Evolutionary conservation across 345 rosid species (phyloP).

Genomic region (Rubroshorea leprosula): DNA sequence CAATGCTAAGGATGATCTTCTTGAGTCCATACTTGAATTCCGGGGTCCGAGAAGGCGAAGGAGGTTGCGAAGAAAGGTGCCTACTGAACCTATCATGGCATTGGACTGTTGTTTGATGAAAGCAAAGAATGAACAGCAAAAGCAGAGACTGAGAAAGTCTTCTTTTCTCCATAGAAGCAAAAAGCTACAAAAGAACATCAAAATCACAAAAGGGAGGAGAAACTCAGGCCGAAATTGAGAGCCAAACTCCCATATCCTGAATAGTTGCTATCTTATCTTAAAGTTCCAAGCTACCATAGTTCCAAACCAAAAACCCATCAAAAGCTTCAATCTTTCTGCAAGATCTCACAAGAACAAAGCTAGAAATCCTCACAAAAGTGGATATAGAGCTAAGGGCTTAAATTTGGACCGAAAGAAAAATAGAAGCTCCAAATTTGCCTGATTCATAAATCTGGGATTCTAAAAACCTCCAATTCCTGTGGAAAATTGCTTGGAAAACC

Average conservation of each 20-base stretch:
- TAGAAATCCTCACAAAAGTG: constrained; percentile 20
- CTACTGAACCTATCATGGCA: constrained; percentile 49
- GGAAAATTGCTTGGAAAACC: constrained; percentile 9
- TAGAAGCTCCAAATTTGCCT: constrained; percentile 8
- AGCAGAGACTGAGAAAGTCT: constrained; percentile 23
- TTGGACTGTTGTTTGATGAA: constrained; percentile 24
- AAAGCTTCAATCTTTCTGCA: constrained; percentile 10
- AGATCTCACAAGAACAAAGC: constrained; percentile 1
- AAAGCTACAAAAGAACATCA: constrained; percentile 14
- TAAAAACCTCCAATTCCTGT: not conserved
- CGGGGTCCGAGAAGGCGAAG: constrained; percentile 34
- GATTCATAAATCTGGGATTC: not conserved
- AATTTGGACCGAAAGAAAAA: constrained; percentile 14
- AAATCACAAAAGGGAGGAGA: constrained; percentile 21
- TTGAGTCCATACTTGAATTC: constrained; percentile 39
- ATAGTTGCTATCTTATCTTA: constrained; percentile 2
- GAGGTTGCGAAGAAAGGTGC: constrained; percentile 35
- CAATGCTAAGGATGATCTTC: constrained; percentile 51
- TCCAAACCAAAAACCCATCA: not conserved
- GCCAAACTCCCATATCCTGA: constrained; percentile 1
- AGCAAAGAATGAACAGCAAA: constrained; percentile 36
- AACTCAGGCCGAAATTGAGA: constrained; percentile 3
- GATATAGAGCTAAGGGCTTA: constrained; percentile 26
- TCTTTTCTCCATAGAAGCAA: constrained; percentile 42
- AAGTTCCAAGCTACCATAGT: constrained; percentile 9